Conservation (phyloP, 2,329 filamentous ascomycete species). For the Paecilomyces formosus region DNA sequence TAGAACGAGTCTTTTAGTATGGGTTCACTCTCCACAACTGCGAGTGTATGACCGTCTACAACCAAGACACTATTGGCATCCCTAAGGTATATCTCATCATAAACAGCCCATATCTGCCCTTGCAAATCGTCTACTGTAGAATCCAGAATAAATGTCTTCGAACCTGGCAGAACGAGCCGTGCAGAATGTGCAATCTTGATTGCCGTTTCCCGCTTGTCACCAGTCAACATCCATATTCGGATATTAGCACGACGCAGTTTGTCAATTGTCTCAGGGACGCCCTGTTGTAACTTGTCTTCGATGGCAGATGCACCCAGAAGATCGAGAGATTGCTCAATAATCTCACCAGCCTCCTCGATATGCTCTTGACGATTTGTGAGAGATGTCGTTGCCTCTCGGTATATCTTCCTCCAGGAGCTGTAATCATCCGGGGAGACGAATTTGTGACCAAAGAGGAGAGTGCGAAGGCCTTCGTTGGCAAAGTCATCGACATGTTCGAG, state of each 20-base stretch:
- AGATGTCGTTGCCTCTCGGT: conserved; percentile 67
- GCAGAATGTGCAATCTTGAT: conserved; percentile 77
- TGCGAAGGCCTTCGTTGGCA: conserved; percentile 69
- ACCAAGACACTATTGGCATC: conserved; percentile 55
- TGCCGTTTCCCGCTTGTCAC: conserved; percentile 78
- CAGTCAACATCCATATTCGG: conserved; percentile 88
- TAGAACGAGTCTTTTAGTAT: conserved; percentile 59
- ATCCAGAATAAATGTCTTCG: conserved; percentile 65
- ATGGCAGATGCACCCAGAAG: conserved; percentile 72
- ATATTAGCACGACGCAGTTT: conserved; percentile 74
- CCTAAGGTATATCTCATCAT: conserved; percentile 53
- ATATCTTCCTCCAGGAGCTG: conserved; percentile 60
- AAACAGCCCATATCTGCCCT: conserved; percentile 54
- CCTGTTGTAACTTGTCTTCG: conserved; percentile 75
- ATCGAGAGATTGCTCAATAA: conserved; percentile 65
- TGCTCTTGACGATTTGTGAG: conserved; percentile 60
- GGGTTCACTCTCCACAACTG: conserved; percentile 56
- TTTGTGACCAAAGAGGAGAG: conserved; percentile 65
- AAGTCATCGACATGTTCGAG: conserved; percentile 78
- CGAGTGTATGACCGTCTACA: conserved; percentile 68
- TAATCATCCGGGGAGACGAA: conserved; percentile 66
- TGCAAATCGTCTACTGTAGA: conserved; percentile 53
- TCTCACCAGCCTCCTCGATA: conserved; percentile 66
- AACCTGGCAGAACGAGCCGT: conserved; percentile 60
- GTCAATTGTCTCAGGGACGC: conserved; percentile 79